Evolutionary conservation across 441 rosid genomes (phyloP).

Genomic region (Erodium trifolium): DNA sequence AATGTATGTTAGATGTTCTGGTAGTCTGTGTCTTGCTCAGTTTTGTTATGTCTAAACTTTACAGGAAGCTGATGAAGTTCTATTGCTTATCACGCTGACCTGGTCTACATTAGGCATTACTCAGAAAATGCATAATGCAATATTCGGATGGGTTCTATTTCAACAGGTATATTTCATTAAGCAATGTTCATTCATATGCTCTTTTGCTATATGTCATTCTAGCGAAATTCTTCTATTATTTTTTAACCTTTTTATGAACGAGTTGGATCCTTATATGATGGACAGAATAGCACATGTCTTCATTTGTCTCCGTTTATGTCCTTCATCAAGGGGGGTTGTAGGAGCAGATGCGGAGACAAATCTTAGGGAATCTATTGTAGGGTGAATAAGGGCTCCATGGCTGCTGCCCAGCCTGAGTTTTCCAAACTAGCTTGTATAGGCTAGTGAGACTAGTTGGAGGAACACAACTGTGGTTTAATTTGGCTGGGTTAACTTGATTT

Average conservation of each 20-base stretch:
- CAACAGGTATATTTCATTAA: conserved; percentile 55
- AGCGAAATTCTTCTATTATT: not conserved
- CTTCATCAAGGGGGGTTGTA: not conserved
- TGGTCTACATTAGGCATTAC: conserved; percentile 94
- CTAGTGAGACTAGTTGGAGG: not conserved
- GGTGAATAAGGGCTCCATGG: not conserved
- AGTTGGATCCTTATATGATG: not conserved
- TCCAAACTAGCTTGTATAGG: not conserved
- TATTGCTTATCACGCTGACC: conserved; percentile 52
- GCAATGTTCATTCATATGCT: not conserved
- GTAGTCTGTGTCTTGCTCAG: conserved; percentile 18
- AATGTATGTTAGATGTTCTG: conserved; percentile 9
- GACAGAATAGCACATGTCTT: not conserved
- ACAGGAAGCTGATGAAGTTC: conserved; percentile 68
- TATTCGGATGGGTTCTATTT: conserved; percentile 78
- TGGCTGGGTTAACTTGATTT: not conserved
- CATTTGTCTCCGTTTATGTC: not conserved
- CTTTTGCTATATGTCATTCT: not conserved
- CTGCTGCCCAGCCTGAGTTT: not conserved
- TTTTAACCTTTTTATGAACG: not conserved
- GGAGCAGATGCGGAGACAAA: not conserved
- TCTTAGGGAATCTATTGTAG: conserved; percentile 1
- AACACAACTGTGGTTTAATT: not conserved
- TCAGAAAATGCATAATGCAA: conserved; percentile 60
- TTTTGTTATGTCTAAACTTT: conserved; percentile 20